phyloP scores from a whole-genome alignment of 768 basidiomycete genomes.

The Leccinellum luteum region DNA sequence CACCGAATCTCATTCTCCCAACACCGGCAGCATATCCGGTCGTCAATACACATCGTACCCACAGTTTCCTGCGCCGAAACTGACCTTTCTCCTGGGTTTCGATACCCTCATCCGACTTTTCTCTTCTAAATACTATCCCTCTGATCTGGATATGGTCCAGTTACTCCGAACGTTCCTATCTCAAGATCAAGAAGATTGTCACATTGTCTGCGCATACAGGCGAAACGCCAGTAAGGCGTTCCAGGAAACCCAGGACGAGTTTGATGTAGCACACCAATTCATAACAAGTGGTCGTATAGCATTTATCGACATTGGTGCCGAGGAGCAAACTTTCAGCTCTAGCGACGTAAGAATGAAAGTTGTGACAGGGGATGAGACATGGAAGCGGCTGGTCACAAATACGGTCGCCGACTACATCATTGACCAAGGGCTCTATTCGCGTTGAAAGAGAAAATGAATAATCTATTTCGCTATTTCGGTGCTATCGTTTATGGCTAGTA shows the following conservation, averaged over 20 bases:
- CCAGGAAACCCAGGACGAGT: constrained; percentile 30
- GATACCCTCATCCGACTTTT: constrained; percentile 86
- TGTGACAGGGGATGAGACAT: constrained; percentile 29
- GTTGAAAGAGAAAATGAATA: neutral
- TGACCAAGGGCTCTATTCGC: constrained; percentile 44
- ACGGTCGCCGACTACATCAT: constrained; percentile 52
- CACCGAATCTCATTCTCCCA: neutral
- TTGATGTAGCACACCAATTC: constrained; percentile 46
- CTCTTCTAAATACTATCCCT: constrained; percentile 68
- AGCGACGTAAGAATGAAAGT: constrained; percentile 52
- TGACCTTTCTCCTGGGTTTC: constrained; percentile 75
- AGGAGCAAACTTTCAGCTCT: constrained; percentile 62
- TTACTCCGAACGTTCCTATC: constrained; percentile 61
- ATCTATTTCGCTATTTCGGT: constrained; percentile 18
- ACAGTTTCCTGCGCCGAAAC: constrained; percentile 30
- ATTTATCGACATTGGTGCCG: constrained; percentile 60
- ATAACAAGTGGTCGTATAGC: constrained; percentile 49
- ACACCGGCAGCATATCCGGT: constrained; percentile 7
- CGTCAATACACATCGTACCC: constrained; percentile 3
- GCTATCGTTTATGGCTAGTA: neutral
- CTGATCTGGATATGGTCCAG: constrained; percentile 48
- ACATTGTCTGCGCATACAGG: constrained; percentile 69
- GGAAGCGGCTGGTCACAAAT: constrained; percentile 47
- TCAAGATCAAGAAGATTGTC: constrained; percentile 51
- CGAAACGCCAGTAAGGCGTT: constrained; percentile 17